Percentiles rank a stretch among this genome's conserved stretches.
phyloP scores from a whole-genome alignment of 345 rosid species.

The Trapa bicornis region DNA sequence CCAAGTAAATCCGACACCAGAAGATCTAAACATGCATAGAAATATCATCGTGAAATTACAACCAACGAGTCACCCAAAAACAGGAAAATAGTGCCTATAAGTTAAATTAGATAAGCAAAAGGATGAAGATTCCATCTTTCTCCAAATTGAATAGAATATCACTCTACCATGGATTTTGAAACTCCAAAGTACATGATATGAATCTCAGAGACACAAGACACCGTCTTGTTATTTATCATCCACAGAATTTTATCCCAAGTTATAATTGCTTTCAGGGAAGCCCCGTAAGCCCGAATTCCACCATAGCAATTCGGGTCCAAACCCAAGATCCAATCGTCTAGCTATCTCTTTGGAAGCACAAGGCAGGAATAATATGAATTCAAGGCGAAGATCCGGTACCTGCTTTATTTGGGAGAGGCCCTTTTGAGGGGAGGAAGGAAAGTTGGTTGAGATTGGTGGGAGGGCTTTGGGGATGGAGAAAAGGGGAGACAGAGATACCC shows the following conservation, averaged over 20 bases:
- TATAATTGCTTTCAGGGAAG: too few species aligned
- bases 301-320: too few species aligned
- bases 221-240: too few species aligned
- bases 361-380: not conserved
- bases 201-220: too few species aligned
- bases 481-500: slow-evolving; percentile 42
- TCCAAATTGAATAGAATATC: too few species aligned
- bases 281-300: too few species aligned
- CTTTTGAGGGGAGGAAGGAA: slow-evolving; percentile 18
- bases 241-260: too few species aligned
- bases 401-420: slow-evolving; percentile 24
- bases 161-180: too few species aligned
- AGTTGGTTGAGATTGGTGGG: slow-evolving; percentile 23
- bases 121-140: too few species aligned
- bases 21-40: not conserved
- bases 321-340: not conserved
- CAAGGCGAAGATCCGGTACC: slow-evolving; percentile 19
- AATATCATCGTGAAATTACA: not conserved
- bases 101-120: too few species aligned
- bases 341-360: not conserved
- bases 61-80: too few species aligned
- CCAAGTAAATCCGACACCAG: not conserved
- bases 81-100: not conserved
- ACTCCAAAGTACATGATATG: too few species aligned
- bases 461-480: slow-evolving; percentile 11